phyloP scores from a whole-genome alignment of 1,284 basidiomycete species.

The Leccinum variabile region DNA sequence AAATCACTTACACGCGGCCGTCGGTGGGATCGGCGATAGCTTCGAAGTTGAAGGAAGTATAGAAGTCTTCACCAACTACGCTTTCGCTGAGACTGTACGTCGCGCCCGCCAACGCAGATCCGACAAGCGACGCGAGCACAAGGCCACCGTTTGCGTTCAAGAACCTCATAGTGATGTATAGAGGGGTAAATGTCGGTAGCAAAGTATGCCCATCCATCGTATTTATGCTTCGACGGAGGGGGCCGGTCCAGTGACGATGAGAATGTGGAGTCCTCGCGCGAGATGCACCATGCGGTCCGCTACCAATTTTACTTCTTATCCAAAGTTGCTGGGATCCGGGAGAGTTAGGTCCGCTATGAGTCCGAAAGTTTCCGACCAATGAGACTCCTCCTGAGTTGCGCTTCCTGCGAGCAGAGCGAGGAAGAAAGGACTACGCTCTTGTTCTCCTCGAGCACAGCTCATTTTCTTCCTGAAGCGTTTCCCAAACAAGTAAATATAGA shows the following conservation, averaged over 20 bases:
- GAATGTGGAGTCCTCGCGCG: background rate
- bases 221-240: slow-evolving; percentile 17
- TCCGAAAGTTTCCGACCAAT: background rate
- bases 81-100: slow-evolving; percentile 40
- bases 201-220: background rate
- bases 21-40: slow-evolving; percentile 47
- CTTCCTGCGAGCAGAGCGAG: background rate
- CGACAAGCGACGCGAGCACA: slow-evolving; percentile 17
- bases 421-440: background rate
- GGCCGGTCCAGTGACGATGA: background rate
- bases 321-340: background rate
- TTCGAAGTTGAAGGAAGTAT: slow-evolving; percentile 44
- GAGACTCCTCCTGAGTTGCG: background rate
- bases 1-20: slow-evolving; percentile 45
- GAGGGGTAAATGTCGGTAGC: background rate
- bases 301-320: background rate
- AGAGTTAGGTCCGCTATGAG: background rate
- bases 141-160: slow-evolving; percentile 4
- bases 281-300: slow-evolving; percentile 4
- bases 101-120: slow-evolving; percentile 32
- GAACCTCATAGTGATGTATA: slow-evolving; percentile 19
- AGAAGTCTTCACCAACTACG: slow-evolving; percentile 45
- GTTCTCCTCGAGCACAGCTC: background rate
- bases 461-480: background rate
- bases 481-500: background rate